A percentile compares a stretch with the other conserved stretches of the same genome.
Conservation (phyloP, 768 basidiomycete species). For the Jaapia argillacea region DNA sequence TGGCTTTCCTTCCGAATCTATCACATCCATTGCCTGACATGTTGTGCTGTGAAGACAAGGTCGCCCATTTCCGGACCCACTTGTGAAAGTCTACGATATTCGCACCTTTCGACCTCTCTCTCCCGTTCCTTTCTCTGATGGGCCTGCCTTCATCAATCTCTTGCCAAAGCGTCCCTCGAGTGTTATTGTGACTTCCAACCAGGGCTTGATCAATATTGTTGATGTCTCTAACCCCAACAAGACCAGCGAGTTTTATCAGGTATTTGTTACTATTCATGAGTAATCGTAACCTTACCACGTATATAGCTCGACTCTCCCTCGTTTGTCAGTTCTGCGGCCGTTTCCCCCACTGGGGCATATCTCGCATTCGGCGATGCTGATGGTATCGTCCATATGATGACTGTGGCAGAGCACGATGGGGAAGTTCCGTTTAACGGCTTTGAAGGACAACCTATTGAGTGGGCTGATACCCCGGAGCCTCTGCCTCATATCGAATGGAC, state of each 20-base stretch:
- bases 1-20: too few species aligned
- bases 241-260: conserved; percentile 74
- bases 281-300: not conserved
- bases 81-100: conserved; percentile 89
- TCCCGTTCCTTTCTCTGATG: conserved; percentile 79
- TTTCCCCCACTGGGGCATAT: conserved; percentile 84
- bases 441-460: conserved; percentile 77
- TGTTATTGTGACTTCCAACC: conserved; percentile 65
- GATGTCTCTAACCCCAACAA: conserved; percentile 67
- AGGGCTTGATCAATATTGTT: conserved; percentile 79
- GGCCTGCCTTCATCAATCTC: conserved; percentile 77
- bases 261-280: conserved; percentile 15
- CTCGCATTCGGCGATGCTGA: conserved; percentile 88
- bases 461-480: conserved; percentile 67
- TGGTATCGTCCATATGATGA: conserved; percentile 73
- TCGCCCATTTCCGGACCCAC: conserved; percentile 79
- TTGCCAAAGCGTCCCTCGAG: conserved; percentile 70
- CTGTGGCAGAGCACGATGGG: conserved; percentile 55
- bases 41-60: conserved; percentile 48
- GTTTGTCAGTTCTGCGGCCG: conserved; percentile 68
- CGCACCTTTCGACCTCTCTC: conserved; percentile 76
- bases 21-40: not conserved
- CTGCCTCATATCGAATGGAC: conserved; percentile 73
- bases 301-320: conserved; percentile 58
- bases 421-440: conserved; percentile 78